These are phyloP conservation scores for Melanomma pulvis-pyrius DNA, from an alignment of 495 filamentous ascomycete genomes.

Conservation along the genomic window DNA sequence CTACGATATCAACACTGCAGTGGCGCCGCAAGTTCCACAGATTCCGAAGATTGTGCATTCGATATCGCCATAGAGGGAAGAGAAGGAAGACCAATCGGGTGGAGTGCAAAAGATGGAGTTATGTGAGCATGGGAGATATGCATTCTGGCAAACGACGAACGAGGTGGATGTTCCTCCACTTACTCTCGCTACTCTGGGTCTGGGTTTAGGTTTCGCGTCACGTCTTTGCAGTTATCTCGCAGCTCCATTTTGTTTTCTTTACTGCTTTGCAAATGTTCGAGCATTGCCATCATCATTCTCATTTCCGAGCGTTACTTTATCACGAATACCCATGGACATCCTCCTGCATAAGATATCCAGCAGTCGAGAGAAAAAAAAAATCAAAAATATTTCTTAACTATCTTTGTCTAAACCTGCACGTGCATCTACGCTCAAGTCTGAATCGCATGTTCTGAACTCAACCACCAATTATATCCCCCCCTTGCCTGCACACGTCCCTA, in stretches of 20 bases:
- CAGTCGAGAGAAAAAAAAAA: neutral
- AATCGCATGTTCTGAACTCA: no score
- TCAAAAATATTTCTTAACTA: neutral
- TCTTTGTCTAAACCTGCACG: no score
- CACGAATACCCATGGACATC: neutral
- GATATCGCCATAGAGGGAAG: conserved; percentile 4
- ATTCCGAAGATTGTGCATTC: conserved; percentile 30
- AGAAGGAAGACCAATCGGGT: neutral
- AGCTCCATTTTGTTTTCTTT: neutral
- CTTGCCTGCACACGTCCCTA: no score
- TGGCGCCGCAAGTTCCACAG: neutral
- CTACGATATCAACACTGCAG: conserved; percentile 16
- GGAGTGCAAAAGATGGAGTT: neutral
- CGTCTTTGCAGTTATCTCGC: neutral
- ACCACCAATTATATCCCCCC: neutral
- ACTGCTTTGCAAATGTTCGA: neutral
- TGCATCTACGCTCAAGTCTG: no score
- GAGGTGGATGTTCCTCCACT: neutral
- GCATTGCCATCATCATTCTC: neutral
- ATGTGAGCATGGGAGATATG: neutral
- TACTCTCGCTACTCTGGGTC: neutral
- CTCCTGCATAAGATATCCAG: neutral
- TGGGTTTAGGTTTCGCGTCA: neutral
- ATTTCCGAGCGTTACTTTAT: neutral
- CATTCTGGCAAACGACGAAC: neutral